Conservation (phyloP, 176 grass and related monocot species). For the barley (Hordeum vulgare) region MorexV3_pseudomolecules_assembly NC_058524.1:315926036-315926535, state of each 20-base stretch:
- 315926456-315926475: slow-evolving; percentile 61
- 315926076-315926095: no score
- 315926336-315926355: slow-evolving; percentile 2
- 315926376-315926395: not conserved
- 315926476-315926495: slow-evolving; percentile 69
- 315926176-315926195: no score
- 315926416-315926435: not conserved
- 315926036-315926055: no score
- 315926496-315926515: slow-evolving; percentile 84
- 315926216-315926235: not conserved
- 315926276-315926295: not conserved
- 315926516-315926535: slow-evolving; percentile 95
- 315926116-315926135: no score
- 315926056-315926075: no score
- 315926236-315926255: not conserved
- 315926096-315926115: no score
- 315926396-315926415: not conserved
- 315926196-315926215: no score
- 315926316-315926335: not conserved
- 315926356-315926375: not conserved
- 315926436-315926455: slow-evolving; percentile 37
- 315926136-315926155: no score
- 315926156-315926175: no score
- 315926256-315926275: not conserved
- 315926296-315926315: slow-evolving; percentile 10